Conservation (phyloP, 768 basidiomycete genomes). For the Termitomyces sp. region DNA sequence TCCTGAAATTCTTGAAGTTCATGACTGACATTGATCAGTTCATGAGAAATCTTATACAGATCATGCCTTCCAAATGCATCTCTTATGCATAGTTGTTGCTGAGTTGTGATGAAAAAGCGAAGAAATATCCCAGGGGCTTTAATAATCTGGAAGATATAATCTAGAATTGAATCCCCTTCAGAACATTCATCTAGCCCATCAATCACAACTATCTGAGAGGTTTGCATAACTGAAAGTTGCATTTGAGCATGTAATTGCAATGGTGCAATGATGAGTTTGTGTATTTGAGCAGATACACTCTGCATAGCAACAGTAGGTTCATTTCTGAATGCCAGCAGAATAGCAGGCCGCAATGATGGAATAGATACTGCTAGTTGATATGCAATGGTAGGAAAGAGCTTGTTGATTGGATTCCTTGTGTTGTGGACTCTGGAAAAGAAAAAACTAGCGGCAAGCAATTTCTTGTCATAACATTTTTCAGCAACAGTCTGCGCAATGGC, state of each 20-base stretch:
- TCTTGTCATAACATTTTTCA: neutral
- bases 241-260: neutral
- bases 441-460: neutral
- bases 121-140: too few species aligned
- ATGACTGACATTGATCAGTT: too few species aligned
- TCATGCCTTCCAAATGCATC: too few species aligned
- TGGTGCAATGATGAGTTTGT: neutral
- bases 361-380: constrained; percentile 2
- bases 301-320: neutral
- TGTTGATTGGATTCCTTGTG: neutral
- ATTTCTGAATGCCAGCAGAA: neutral
- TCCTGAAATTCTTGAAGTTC: too few species aligned
- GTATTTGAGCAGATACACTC: neutral
- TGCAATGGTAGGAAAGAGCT: neutral
- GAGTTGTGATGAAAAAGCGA: too few species aligned
- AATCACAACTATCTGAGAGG: neutral
- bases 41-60: too few species aligned
- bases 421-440: neutral
- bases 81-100: too few species aligned
- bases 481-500: constrained; percentile 7
- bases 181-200: constrained; percentile 6
- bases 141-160: too few species aligned
- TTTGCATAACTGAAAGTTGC: too few species aligned
- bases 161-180: too few species aligned
- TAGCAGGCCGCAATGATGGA: neutral